Percentiles rank a stretch among this genome's conserved stretches.
Conservation (phyloP, 345 rosid genomes). For the Raphanus sativus region DNA sequence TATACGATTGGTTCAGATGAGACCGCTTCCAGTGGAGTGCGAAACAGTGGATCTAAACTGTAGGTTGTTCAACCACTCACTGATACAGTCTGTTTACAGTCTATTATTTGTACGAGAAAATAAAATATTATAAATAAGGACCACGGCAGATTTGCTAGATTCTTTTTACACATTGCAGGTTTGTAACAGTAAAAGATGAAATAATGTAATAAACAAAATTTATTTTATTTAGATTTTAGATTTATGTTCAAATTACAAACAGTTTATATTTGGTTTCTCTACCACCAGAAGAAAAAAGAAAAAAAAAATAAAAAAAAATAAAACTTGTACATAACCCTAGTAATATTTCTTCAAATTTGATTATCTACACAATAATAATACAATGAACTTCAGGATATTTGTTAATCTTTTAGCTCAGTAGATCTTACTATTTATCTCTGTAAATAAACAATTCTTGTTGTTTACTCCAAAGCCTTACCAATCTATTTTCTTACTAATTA, state of each 20-base stretch:
- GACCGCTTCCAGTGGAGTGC: constrained; percentile 10
- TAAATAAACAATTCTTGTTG: not conserved
- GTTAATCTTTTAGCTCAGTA: not conserved
- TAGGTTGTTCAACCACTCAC: not conserved
- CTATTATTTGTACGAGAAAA: not conserved
- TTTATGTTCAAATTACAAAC: not conserved
- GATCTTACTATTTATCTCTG: not conserved
- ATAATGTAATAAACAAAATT: not conserved
- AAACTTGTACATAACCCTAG: not conserved
- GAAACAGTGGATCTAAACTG: constrained; percentile 8
- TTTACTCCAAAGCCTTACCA: not conserved
- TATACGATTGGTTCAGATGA: constrained; percentile 30
- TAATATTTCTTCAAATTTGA: not conserved
- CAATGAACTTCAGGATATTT: not conserved
- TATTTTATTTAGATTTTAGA: not conserved
- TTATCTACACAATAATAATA: not conserved
- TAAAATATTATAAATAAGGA: not conserved
- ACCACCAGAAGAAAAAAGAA: not conserved
- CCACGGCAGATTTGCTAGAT: not conserved
- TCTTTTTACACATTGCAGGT: not conserved
- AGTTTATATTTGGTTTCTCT: not conserved
- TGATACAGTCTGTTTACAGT: not conserved
- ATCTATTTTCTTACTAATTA: not conserved
- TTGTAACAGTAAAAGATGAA: not conserved
- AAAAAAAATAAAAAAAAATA: too few relatives aligned